phyloP scores from a whole-genome alignment of 2,329 filamentous ascomycete species.

The Botrytis paeoniae region DNA sequence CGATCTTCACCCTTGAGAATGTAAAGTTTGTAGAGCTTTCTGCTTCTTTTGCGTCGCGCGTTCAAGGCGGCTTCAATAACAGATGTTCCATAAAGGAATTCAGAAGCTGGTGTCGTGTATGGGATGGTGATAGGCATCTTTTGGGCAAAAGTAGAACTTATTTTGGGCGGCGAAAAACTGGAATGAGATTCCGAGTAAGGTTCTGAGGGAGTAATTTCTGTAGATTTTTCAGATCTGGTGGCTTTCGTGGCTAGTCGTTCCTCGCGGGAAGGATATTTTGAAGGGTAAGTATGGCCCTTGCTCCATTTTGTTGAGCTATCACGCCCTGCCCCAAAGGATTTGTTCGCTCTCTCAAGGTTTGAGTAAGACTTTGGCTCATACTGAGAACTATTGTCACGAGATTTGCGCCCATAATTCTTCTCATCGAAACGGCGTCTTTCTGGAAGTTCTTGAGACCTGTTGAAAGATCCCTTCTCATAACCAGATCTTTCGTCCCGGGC shows the following conservation, averaged over 20 bases:
- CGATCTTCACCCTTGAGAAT: slow-evolving; percentile 61
- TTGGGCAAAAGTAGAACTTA: slow-evolving; percentile 25
- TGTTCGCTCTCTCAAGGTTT: not conserved
- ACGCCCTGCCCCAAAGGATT: not conserved
- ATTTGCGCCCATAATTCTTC: not conserved
- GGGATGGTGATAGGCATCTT: slow-evolving; percentile 47
- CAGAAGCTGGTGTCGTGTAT: slow-evolving; percentile 81
- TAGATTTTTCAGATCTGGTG: not conserved
- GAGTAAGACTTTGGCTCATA: not conserved
- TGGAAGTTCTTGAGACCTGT: not conserved
- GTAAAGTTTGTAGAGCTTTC: slow-evolving; percentile 83
- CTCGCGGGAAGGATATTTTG: slow-evolving; percentile 8
- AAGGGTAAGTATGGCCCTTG: not conserved
- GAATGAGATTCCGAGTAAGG: no score
- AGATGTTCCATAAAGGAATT: slow-evolving; percentile 85
- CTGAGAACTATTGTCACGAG: not conserved
- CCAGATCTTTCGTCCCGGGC: not conserved
- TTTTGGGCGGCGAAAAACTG: not conserved
- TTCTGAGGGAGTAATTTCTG: not conserved
- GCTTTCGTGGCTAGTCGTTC: not conserved
- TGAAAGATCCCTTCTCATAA: not conserved
- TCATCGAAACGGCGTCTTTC: not conserved
- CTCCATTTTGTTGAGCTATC: not conserved
- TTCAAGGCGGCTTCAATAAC: slow-evolving; percentile 77
- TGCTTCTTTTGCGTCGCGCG: slow-evolving; percentile 49